phyloP scores from a whole-genome alignment of 208 protist species.

The Trypanosoma boissoni region DNA sequence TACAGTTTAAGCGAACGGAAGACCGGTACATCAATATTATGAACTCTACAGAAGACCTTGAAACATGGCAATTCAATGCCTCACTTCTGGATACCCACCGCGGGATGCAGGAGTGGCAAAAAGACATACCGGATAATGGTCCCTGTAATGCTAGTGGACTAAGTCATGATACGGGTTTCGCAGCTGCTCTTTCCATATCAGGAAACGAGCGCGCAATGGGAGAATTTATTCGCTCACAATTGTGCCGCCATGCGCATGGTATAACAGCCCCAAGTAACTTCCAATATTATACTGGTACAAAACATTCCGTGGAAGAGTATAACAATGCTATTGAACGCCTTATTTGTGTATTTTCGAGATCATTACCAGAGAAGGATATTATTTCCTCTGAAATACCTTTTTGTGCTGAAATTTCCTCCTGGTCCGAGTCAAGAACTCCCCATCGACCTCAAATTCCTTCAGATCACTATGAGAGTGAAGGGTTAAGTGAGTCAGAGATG shows the following conservation, averaged over 20 bases:
- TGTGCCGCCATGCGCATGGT: constrained; percentile 52
- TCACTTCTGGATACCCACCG: constrained; percentile 39
- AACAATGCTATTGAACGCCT: constrained; percentile 28
- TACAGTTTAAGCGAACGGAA: constrained; percentile 38
- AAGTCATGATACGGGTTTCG: constrained; percentile 31
- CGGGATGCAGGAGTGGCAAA: constrained; percentile 38
- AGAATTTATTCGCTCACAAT: constrained; percentile 35
- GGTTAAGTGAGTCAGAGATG: not conserved
- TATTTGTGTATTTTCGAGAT: constrained; percentile 30
- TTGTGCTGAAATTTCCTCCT: not conserved
- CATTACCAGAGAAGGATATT: not conserved
- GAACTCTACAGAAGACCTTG: constrained; percentile 48
- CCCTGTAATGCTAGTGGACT: constrained; percentile 37
- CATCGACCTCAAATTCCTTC: not conserved
- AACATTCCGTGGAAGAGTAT: constrained; percentile 50
- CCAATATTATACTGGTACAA: constrained; percentile 46
- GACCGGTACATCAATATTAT: constrained; percentile 47
- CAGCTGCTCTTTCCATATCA: constrained; percentile 25
- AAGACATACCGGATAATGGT: constrained; percentile 20
- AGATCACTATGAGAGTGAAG: not conserved
- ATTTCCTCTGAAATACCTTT: not conserved
- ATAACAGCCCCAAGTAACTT: constrained; percentile 41
- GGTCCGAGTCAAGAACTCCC: not conserved
- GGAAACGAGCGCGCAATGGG: constrained; percentile 29
- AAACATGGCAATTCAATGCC: constrained; percentile 35